Evolutionary conservation across 371 early-diverging fungal species (phyloP).

Genomic region (Saksenaea vasiformis): DNA sequence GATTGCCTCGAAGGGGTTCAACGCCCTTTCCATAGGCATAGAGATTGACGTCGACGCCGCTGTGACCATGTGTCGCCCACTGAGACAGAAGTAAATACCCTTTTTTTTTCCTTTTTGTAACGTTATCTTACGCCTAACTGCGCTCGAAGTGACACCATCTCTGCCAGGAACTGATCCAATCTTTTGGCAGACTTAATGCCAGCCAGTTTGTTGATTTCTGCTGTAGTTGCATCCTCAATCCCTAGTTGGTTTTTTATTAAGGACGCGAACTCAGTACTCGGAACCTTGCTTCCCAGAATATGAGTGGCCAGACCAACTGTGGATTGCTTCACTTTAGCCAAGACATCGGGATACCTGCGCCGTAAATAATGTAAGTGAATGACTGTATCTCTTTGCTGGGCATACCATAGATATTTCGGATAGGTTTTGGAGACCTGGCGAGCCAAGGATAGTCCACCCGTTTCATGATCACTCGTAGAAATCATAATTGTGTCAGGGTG

Average conservation of each 20-base stretch:
- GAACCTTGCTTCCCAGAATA: slow-evolving; percentile 13
- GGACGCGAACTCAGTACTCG: slow-evolving; percentile 28
- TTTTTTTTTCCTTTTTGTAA: neutral
- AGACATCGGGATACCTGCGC: slow-evolving; percentile 65
- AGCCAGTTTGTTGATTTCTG: slow-evolving; percentile 60
- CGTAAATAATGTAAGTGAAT: neutral
- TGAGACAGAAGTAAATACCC: slow-evolving; percentile 15
- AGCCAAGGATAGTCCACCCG: slow-evolving; percentile 88
- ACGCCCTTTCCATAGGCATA: slow-evolving; percentile 70
- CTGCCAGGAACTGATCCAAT: slow-evolving; percentile 61
- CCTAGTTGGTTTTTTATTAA: slow-evolving; percentile 67
- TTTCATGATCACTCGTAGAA: slow-evolving; percentile 93
- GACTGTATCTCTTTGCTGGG: neutral
- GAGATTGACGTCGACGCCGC: slow-evolving; percentile 94
- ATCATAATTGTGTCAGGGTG: slow-evolving; percentile 86
- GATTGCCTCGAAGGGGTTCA: slow-evolving; percentile 59
- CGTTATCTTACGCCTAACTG: slow-evolving; percentile 58
- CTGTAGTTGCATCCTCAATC: slow-evolving; percentile 65
- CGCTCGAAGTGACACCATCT: slow-evolving; percentile 73
- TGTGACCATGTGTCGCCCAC: slow-evolving; percentile 93
- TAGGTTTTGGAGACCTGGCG: slow-evolving; percentile 64
- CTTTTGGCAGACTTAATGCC: slow-evolving; percentile 18
- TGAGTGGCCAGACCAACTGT: slow-evolving; percentile 55
- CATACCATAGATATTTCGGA: slow-evolving; percentile 84
- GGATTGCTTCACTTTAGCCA: slow-evolving; percentile 69